These are phyloP conservation scores for Candida multigemmis DNA, from an alignment of 805 yeast genomes.

Conservation along the genomic window DNA sequence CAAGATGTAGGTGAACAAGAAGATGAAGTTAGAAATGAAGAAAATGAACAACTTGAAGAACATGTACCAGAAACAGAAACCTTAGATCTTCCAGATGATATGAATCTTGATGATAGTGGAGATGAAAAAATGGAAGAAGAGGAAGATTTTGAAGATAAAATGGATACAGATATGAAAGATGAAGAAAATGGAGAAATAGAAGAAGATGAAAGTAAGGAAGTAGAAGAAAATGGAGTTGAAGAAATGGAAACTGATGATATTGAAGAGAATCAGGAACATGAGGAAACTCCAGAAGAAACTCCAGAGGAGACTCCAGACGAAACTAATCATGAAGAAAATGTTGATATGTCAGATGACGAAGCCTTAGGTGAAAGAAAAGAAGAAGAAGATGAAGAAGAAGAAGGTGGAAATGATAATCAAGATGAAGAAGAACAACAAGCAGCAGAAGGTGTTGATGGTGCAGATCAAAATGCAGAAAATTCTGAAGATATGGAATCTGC, in stretches of 20 bases:
- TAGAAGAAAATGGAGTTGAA: conserved; percentile 10
- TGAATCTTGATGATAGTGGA: conserved; percentile 77
- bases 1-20: conserved; percentile 80
- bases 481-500: conserved; percentile 50
- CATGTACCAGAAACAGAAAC: conserved; percentile 79
- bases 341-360: conserved; percentile 20
- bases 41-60: conserved; percentile 59
- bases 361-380: conserved; percentile 15
- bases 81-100: conserved; percentile 85
- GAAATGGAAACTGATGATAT: conserved; percentile 17
- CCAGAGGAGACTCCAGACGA: conserved; percentile 24
- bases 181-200: conserved; percentile 11
- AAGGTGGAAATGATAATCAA: conserved; percentile 28
- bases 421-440: conserved; percentile 20
- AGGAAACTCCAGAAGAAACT: conserved; percentile 29
- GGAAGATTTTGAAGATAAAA: conserved; percentile 18
- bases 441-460: conserved; percentile 49
- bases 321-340: conserved; percentile 18
- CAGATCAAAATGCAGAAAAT: conserved; percentile 34
- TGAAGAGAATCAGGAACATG: conserved; percentile 11
- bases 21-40: conserved; percentile 64
- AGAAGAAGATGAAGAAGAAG: conserved; percentile 28
- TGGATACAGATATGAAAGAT: conserved; percentile 9
- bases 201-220: conserved; percentile 14
- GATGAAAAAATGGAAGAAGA: conserved; percentile 39